Evolutionary conservation across 2,329 filamentous ascomycete genomes (phyloP), one percentile per base, ranked within the genome.

Genomic region (Xylariales sp.): DNA sequence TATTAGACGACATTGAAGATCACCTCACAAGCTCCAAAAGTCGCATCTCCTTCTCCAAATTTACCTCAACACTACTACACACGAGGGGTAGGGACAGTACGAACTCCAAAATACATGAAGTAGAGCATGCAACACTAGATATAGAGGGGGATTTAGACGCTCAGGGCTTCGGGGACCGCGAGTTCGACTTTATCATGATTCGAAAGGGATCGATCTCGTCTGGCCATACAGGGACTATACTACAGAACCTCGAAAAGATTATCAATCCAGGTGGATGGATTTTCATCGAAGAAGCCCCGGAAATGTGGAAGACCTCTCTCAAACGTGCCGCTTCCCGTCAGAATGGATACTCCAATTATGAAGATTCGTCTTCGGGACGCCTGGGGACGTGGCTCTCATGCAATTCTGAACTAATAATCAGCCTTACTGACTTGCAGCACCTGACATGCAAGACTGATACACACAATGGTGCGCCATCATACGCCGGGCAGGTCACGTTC

Each of bases 121-220:
- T 56, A 16, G 54, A 56, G 43, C 23, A 56, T 18, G 9, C 16
- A 23, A 14, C 2, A n/a, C 16, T 56, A 6, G 54, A 45, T 32
- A 56, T 56, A 41, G 23, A 39, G 16, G 16, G 36, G 14, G 28
- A 18, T 16, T 45, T 56, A n/a, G 36, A 56, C 16, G 5, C 18
- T 8, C 54, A 45, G 12, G 7, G 28, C 7, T 32, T 56, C 5
- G 54, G 43, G 36, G 23, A 6, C 14, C 54, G 39, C 16, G 39
- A 45, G 54, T 56, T 56, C 32, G 54, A 56, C 28, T 41, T 56
- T 34, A 56, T 56, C 39, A 18, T 56, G 3, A 32, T 41, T 45
- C 54, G 54, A 41, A 28, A 28, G 3, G 23, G 16, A n/a, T 41
- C 36, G 34, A 45, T 30, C 16, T 41, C 39, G 8, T 41, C 5